Evolutionary conservation across 2,329 filamentous ascomycete genomes (phyloP).

Genomic region (Alternaria triticina): DNA sequence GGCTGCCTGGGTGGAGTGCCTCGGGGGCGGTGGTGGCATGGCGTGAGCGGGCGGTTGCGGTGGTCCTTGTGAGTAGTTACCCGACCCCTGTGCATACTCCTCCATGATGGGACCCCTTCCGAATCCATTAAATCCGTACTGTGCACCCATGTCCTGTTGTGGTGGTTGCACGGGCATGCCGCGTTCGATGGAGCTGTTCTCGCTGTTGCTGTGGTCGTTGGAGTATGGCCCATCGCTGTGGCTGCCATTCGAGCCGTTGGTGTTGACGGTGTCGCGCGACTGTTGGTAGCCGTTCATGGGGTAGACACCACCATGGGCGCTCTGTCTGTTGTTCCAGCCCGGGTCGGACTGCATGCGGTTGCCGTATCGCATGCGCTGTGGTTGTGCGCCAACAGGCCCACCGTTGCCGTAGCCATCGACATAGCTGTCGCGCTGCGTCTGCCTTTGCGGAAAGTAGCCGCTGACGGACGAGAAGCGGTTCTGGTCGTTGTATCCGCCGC

Average conservation of each 20-base stretch:
- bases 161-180: slow-evolving; percentile 55
- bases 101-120: slow-evolving; percentile 53
- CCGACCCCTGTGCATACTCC: slow-evolving; percentile 38
- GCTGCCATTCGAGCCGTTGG: slow-evolving; percentile 74
- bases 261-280: slow-evolving; percentile 86
- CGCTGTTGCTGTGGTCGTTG: slow-evolving; percentile 90
- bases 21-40: slow-evolving; percentile 20
- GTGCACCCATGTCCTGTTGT: slow-evolving; percentile 45
- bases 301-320: slow-evolving; percentile 48
- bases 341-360: slow-evolving; percentile 55
- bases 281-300: slow-evolving; percentile 68
- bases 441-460: slow-evolving; percentile 48
- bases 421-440: slow-evolving; percentile 46
- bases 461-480: slow-evolving; percentile 41
- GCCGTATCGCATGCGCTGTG: slow-evolving; percentile 45
- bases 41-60: slow-evolving; percentile 18
- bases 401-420: slow-evolving; percentile 39
- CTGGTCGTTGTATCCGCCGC: slow-evolving; percentile 19
- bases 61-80: slow-evolving; percentile 5
- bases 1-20: slow-evolving; percentile 28
- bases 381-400: slow-evolving; percentile 43
- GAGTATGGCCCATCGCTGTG: slow-evolving; percentile 74
- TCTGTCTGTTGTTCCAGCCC: slow-evolving; percentile 43
- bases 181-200: slow-evolving; percentile 89
- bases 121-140: slow-evolving; percentile 67